Base-by-base conservation (phyloP, 2,329 filamentous ascomycete species). In the Tolypocladium paradoxum region DNA sequence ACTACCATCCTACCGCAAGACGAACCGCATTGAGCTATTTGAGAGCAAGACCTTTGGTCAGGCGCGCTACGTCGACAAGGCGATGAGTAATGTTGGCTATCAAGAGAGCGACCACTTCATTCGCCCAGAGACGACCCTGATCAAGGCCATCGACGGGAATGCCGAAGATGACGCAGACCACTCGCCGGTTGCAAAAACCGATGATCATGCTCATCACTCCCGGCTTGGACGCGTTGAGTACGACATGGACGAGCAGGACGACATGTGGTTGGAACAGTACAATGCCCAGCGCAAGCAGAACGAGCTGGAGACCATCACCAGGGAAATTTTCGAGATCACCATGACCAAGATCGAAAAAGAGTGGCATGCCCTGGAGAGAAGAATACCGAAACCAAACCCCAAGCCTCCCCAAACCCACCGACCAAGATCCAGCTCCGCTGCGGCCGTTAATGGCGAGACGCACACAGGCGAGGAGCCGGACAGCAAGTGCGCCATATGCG, bases 311-410 rank as follows among this genome's bases (percentile, higher is more conserved):
- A 77, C 84, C 2, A 93, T 99, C 62, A 95, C 91, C 49, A 88
- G 91, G 22, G 91, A 95, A 57, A 83, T 96, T 50, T 96, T 99
- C 64, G 93, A 99, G 68, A 95, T 97, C 57, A 95, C 91, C 18
- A 95, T 99, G 72, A 99, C 93, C 11, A 96, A 96, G 69, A 96
- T 99, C 55, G 93, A 99, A 69, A 96, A 96, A 70, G 92, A 97
- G 68, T 99, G 93, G 89, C 90, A 97, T 68, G 88, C 89, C 6
- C 75, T 99, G 8, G 93, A 99, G 69, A 96, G 95, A 73, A 81
- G 90, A 56, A 97, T 99, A 65, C 93, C 93, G 0, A 99, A 99
- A 67, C 90, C 91, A 16, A 96, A 96, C 64, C 92, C 92, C 0
- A 96, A 96, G 62, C 91, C 93, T 47, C 91, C 92, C 16, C 92